Evolutionary conservation across 2,329 filamentous ascomycete genomes (phyloP), one percentile per base, ranked within the genome.

Genomic region (Pseudohalonectria lignicola): DNA sequence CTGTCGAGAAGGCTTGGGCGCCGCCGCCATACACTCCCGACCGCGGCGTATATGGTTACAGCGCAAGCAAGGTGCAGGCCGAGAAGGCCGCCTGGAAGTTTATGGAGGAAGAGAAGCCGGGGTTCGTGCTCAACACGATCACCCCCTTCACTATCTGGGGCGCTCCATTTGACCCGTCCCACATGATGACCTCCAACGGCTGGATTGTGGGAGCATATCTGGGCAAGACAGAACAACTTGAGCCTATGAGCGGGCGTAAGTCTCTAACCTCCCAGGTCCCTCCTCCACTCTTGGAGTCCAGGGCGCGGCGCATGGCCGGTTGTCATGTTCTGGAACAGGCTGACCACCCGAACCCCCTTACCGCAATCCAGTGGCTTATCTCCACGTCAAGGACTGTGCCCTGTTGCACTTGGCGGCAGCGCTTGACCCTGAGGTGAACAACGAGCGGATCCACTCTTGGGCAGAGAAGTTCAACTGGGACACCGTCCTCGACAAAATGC

Each of bases 341-440:
- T 7, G 17, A 5, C n/a, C 7, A 30, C n/a, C n/a, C 10, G 15
- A 12, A 12, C 10, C 12, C 10, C 26, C 26, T 5, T 4, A 15
- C 10, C 5, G 26, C 12, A 15, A 12, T 15, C 31, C 34, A 37
- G 35, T n/a, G n/a, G n/a, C n/a, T n/a, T n/a, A 42, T 11, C 16
- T 41, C 28, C 26, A 43, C 9, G 37, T 40, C 15, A 39, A 37
- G 12, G 36, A 42, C 28, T 36, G 17, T 36, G 40, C 37, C 9
- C 30, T 45, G 11, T 39, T 57, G 9, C 53, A 56, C 34, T 42
- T 49, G 3, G 49, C 48, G 1, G 53, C 47, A 5, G 31, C 51
- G 5, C 39, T 53, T 0, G 42, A 53, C 16, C 45, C 47, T 7
- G 36, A 41, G 15, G 43, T 54, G 8, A 28, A 42, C 3, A 39